Evolutionary conservation across 208 protist species (phyloP), one percentile per base, ranked within the genome.

Genomic region (Balamuthia mandrillaris): DNA sequence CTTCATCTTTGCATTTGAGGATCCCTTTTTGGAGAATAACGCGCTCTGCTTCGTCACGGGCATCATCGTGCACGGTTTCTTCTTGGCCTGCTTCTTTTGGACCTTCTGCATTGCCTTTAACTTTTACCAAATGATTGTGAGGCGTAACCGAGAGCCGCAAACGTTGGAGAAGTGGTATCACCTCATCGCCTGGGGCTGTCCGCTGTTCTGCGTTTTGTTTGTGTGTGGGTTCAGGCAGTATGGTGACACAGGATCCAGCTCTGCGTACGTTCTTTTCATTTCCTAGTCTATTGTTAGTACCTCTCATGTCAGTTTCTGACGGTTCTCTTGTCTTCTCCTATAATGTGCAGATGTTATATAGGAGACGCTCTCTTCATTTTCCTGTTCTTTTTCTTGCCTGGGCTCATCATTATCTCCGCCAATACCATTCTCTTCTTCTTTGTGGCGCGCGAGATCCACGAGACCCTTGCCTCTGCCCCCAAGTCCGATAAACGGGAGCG

Each of bases 371-470:
- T 87, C 47, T 70, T 79, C 77, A 81, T 90, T 39, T 90, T 87
- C 54, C 37, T 90, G 24, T 83, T 78, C 51, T 90, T 90, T 66
- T 90, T 90, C 81, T 49, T 90, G 16, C 87, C 87, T 66, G 87
- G 87, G 72, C 51, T 87, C 42, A 74, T 84, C n/a, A 63, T 86
- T 5, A 85, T 90, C 52, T 90, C 84, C 63, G 49, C 81, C n/a
- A 90, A 90, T 65, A 66, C 66, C 29, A 84, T 87, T 16, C 78
- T 90, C 29, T 90, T 87, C 42, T 87, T 90, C 52, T 90, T 90
- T 16, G 86, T 90, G 74, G 81, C 81, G 24, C 86, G 87, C 68
- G 87, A 90, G 41, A 90, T 90, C 74, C 87, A 90, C 39, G 84
- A 87, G 41, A 90, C 82, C 37, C 54, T 84, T 3, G 77, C 77